These are phyloP conservation scores for Fusarium camptoceras DNA, from an alignment of 2,329 filamentous ascomycete genomes.

Conservation along the genomic window DNA sequence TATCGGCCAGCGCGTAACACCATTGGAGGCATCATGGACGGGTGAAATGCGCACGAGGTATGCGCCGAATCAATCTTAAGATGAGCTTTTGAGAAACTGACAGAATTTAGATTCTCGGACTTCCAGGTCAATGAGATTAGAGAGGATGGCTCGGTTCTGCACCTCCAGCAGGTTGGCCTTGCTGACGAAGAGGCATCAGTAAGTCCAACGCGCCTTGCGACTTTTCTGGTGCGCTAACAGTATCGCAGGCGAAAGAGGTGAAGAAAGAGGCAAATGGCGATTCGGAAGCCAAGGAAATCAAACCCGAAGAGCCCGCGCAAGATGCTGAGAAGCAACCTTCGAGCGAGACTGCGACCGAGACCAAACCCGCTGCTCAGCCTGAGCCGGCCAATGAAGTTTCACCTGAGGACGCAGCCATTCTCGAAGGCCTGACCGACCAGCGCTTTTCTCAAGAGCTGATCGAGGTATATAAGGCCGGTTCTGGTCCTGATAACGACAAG, in stretches of 20 bases:
- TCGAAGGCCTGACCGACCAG: constrained; percentile 56
- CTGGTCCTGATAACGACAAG: constrained; percentile 46
- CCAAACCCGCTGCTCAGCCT: constrained; percentile 33
- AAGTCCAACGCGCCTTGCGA: background rate
- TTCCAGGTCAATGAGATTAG: constrained; percentile 92
- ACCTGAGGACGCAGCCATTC: constrained; percentile 50
- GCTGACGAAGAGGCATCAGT: constrained; percentile 35
- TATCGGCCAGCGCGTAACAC: constrained; percentile 56
- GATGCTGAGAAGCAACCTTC: constrained; percentile 29
- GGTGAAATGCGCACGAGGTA: constrained; percentile 56
- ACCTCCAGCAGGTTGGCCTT: constrained; percentile 67
- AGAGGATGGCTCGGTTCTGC: constrained; percentile 79
- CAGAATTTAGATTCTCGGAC: constrained; percentile 77
- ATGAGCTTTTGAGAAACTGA: constrained; percentile 29
- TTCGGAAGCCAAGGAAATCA: constrained; percentile 18
- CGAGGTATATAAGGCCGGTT: constrained; percentile 55
- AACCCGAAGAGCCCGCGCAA: constrained; percentile 29
- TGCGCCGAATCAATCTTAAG: constrained; percentile 11
- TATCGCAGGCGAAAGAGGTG: constrained; percentile 20
- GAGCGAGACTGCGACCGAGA: constrained; percentile 32
- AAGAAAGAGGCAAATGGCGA: constrained; percentile 33
- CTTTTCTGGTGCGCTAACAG: constrained; percentile 20
- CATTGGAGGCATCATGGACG: constrained; percentile 53
- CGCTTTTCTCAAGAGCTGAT: constrained; percentile 56
- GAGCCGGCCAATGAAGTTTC: constrained; percentile 47